Conservation (phyloP, 2,329 filamentous ascomycete genomes). For the Verticillium dahliae region DNA sequence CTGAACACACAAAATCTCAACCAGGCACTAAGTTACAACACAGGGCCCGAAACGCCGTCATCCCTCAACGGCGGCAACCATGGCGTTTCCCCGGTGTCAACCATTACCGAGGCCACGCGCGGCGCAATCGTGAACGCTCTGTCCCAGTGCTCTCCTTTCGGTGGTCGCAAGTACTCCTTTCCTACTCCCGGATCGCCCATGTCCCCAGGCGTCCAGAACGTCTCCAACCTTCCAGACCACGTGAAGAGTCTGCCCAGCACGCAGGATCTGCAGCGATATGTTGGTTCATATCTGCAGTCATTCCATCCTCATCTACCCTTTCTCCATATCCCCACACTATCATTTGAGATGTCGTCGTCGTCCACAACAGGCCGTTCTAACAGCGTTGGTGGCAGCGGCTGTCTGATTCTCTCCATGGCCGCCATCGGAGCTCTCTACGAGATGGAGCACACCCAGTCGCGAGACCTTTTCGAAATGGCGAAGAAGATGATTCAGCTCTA, state of each 20-base stretch:
- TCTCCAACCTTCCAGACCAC: slow-evolving; percentile 39
- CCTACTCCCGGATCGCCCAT: slow-evolving; percentile 48
- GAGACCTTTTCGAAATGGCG: slow-evolving; percentile 82
- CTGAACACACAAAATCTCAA: slow-evolving; percentile 55
- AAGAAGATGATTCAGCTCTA: slow-evolving; percentile 95
- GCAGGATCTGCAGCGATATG: slow-evolving; percentile 81
- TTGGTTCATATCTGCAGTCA: slow-evolving; percentile 82
- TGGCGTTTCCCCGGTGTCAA: slow-evolving; percentile 52
- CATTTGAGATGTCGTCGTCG: slow-evolving; percentile 74
- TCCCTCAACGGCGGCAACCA: slow-evolving; percentile 61
- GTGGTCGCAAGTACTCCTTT: slow-evolving; percentile 59
- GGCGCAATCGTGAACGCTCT: slow-evolving; percentile 54
- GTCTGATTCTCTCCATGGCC: slow-evolving; percentile 80
- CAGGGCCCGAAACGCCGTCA: slow-evolving; percentile 65
- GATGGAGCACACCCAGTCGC: slow-evolving; percentile 70
- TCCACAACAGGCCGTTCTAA: neutral
- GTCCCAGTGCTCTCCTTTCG: slow-evolving; percentile 49
- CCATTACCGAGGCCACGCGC: slow-evolving; percentile 59
- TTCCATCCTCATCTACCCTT: slow-evolving; percentile 96
- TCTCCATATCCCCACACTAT: slow-evolving; percentile 82
- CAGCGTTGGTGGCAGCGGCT: slow-evolving; percentile 65
- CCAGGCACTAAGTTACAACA: slow-evolving; percentile 57
- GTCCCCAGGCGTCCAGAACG: slow-evolving; percentile 43
- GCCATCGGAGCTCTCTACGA: slow-evolving; percentile 74
- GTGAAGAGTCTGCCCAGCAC: slow-evolving; percentile 67